A percentile compares a stretch with the other conserved stretches of the same genome.
phyloP scores from a whole-genome alignment of 495 filamentous ascomycete genomes.

The Pyronema domesticum region DNA sequence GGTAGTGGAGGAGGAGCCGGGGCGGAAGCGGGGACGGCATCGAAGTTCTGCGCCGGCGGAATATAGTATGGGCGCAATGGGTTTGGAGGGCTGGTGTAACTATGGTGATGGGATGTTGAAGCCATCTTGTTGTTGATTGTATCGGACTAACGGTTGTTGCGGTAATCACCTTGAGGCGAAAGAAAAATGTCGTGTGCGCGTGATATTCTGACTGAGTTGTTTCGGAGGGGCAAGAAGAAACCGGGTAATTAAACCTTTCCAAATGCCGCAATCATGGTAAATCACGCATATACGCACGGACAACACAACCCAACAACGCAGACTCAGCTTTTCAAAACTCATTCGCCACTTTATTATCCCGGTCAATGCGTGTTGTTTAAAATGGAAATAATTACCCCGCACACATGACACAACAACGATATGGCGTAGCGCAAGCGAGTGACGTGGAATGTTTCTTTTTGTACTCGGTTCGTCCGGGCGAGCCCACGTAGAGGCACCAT shows the following conservation, averaged over 20 bases:
- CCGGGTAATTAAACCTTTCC: not conserved
- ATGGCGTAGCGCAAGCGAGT: not conserved
- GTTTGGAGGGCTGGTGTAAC: conserved; percentile 41
- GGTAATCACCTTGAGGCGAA: not conserved
- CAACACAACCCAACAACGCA: not conserved
- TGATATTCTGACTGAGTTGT: not conserved
- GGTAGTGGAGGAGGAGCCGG: conserved; percentile 5
- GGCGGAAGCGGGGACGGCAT: conserved; percentile 27
- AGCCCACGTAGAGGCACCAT: too few relatives aligned
- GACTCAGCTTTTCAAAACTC: not conserved
- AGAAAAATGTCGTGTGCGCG: conserved; percentile 1
- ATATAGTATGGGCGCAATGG: conserved; percentile 90
- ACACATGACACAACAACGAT: not conserved
- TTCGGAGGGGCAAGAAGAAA: not conserved
- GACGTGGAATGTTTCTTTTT: conserved; percentile 1
- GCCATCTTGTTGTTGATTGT: not conserved
- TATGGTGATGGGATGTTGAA: not conserved
- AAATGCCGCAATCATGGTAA: not conserved
- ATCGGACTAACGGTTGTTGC: not conserved
- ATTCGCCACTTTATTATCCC: not conserved
- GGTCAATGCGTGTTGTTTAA: not conserved
- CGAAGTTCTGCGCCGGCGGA: conserved; percentile 41
- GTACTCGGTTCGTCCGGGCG: too few relatives aligned
- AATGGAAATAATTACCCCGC: not conserved
- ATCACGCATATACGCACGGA: not conserved